Evolutionary conservation across 495 filamentous ascomycete genomes (phyloP), one percentile per base, ranked within the genome.

Genomic region (Penicillium chermesinum): DNA sequence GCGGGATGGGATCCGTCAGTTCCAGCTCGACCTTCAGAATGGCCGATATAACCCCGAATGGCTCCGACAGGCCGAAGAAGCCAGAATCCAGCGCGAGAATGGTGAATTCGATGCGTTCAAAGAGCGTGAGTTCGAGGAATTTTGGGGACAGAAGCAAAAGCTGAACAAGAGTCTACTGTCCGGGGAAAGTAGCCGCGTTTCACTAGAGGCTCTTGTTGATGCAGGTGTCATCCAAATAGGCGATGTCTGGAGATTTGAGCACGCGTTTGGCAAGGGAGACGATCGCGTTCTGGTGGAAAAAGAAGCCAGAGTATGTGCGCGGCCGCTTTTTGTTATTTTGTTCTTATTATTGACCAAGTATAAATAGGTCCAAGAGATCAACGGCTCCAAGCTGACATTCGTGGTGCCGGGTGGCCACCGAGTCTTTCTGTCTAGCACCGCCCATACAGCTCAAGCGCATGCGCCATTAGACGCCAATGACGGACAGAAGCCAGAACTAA

Each of bases 71-170:
- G 88, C 87, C 2, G 75, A 77, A 55, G 53, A 69, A 35, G 86
- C 87, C 6, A 77, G 83, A 58, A 57, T 74, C 44, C 69, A 80
- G 54, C 78, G 88, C 38, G 65, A 69, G n/a, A 62, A 71, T 2
- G 88, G 89, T n/a, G 69, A 77, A 15, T 91, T 85, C 53, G 82
- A 91, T 50, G 65, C 75, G 6, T 87, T 79, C 61, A 83, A 88
- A 58, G 78, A 81, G 40, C 53, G 70, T 3, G 73, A 85, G 33
- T 86, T 82, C 30, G 81, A 89, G 64, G 63, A 77, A 27, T 84
- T 80, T 46, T 95, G 87, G 87, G 83, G 78, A 0, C 76, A 86
- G 46, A 80, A 84, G 43, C 75, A 83, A 59, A 77, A 68, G 44
- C 50, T 72, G 17, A 57, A 60, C 21, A 60, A 46, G 17, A 44